Conservation (phyloP, 1,284 basidiomycete species). For the Apiotrichum gamsii region DNA sequence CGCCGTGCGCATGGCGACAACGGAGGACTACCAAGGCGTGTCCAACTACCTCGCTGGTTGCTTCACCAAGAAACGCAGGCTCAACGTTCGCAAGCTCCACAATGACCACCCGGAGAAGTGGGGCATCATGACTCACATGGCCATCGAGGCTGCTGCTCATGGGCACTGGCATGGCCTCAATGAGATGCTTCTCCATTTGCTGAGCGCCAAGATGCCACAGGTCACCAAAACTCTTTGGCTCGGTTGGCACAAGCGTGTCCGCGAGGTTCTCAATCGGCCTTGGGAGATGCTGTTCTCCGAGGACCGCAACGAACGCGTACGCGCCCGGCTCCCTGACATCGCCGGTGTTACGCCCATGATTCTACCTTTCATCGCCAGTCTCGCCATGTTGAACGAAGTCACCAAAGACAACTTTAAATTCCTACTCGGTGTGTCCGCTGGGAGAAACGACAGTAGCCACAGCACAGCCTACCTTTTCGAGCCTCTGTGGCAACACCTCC, state of each 20-base stretch:
- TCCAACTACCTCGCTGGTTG: slow-evolving; percentile 9
- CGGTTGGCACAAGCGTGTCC: slow-evolving; percentile 7
- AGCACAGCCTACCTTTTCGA: no score
- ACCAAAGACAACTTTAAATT: no score
- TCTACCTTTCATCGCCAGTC: slow-evolving; percentile 13
- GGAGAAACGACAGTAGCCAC: no score
- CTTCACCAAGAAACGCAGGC: background rate
- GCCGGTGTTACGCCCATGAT: slow-evolving; percentile 4
- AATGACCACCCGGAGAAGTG: slow-evolving; percentile 8
- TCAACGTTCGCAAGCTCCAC: slow-evolving; percentile 6
- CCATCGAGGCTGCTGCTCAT: slow-evolving; percentile 23
- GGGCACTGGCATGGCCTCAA: slow-evolving; percentile 19
- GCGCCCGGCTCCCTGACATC: slow-evolving; percentile 18
- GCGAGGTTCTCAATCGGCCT: slow-evolving; percentile 18
- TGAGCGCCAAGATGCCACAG: slow-evolving; percentile 17
- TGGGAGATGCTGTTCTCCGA: slow-evolving; percentile 9
- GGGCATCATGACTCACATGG: slow-evolving; percentile 18
- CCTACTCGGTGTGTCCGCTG: no score
- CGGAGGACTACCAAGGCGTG: slow-evolving; percentile 7
- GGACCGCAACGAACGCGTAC: slow-evolving; percentile 19
- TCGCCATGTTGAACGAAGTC: slow-evolving; percentile 23
- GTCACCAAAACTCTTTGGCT: slow-evolving; percentile 10
- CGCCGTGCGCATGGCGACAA: background rate
- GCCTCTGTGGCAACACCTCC: no score
- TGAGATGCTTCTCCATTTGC: slow-evolving; percentile 17